Evolutionary conservation across 176 grass and related monocot genomes (phyloP), one percentile per base, ranked within the genome.

Genomic region (Hordeum vulgare): DNA sequence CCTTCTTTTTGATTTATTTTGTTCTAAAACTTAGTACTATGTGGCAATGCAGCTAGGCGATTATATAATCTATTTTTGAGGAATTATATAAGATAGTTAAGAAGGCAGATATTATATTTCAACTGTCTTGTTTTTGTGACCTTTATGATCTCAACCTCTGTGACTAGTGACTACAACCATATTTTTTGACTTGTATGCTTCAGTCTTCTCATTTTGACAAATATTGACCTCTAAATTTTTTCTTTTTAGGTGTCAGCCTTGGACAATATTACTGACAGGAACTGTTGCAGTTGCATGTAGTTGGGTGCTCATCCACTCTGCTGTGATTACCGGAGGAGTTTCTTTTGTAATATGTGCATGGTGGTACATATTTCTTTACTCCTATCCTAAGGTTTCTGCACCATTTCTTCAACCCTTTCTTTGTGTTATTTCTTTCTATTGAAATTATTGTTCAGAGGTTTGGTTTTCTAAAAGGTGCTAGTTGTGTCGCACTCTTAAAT

Each of bases 361-460:
- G 96, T 95, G 96, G 96, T 98, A 93, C 85, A 93, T 98, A 62
- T 95, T 98, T 74, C 84, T 98, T 7, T 92, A 95, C 75, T 86
- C 93, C 14, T 98, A 98, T 65, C 96, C 96, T 78, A 98, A 98
- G 96, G 96, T 95, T 80, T 85, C 80, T 10, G 27, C 13, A 59
- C 6, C 12, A 25, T 42, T 29, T 33, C 54, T 53, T 1, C 41
- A 76, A 44, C 18, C 72, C 9, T n/a, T 40, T 75, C 71, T 65
- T 75, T 3, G 18, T 45, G 28, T 75, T 61, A 2, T 60, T 36
- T 66, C 0, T 51, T n/a, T 18, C 39, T n/a, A 3, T 39, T 79
- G 24, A 77, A 21, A 66, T 20, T 31, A 39, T 39, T 78, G 4
- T 6, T 71, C 18, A 12, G 35, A 85, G 23, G 8, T 26, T 54